Base-by-base conservation (phyloP, 345 rosid species). In the Combretum micranthum region DNA sequence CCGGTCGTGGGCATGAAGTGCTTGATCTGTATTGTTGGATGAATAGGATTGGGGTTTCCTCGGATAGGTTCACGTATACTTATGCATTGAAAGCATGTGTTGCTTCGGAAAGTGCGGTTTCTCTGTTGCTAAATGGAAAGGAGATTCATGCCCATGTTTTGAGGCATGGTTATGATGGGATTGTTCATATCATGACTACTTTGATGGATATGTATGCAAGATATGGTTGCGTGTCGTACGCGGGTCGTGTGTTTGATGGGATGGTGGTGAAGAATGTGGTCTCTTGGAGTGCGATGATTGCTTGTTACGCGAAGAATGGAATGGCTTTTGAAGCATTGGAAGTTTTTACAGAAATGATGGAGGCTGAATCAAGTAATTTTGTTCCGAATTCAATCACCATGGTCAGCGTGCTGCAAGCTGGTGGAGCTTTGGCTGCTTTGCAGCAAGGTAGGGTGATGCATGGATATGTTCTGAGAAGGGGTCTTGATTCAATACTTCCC, bases 321-420 rank as follows among this genome's bases (percentile, higher is more conserved):
- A 86, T 69, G 67, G 64, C 90, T 2, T 82, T 74, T 32, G 82
- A 76, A 61, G 98, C 98, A 7, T 60, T 82, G 66, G 80, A 81
- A 68, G 70, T 79, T 59, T 92, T 92, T 59, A 44, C 72, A 50
- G 83, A 78, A 64, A 86, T 92, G 95, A 76, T 80, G 74, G 47
- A 56, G 74, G 47, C 56, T 12, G 67, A 75, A 47, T 76, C 74
- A 0, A 60, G 55, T 53, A 93, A 80, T 70, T 56, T 61, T 3
- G 59, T 70, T 63, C 86, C 93, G 0, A 81, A 83, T 73, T 81
- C 95, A 7, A 90, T 87, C 64, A 88, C 89, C 37, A 79, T 92
- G 93, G 88, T 88, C 20, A 90, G 92, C 44, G 88, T 88, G 62
- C 97, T 92, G 69, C 96, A 88, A 70, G 97, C 95, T 8, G 88